phyloP scores from a whole-genome alignment of 202 grass and related monocot genomes.

The Setaria viridis region DNA sequence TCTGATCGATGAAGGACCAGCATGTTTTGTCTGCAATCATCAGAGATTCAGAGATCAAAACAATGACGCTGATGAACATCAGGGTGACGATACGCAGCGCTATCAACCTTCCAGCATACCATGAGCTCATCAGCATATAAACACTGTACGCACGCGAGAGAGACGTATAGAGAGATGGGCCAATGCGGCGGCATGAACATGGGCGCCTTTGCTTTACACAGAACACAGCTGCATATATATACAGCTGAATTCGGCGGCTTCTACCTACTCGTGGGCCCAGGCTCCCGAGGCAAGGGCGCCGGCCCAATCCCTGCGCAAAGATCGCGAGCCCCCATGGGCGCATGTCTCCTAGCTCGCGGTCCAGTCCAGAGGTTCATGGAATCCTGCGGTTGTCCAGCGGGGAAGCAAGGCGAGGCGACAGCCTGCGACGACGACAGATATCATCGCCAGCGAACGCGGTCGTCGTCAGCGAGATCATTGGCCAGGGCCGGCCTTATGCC shows the following conservation, averaged over 20 bases:
- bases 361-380: constrained; percentile 30
- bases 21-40: not conserved
- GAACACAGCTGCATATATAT: no score
- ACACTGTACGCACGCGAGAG: not conserved
- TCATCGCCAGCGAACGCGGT: not conserved
- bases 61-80: constrained; percentile 17
- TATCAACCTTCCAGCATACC: not conserved
- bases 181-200: constrained; percentile 33
- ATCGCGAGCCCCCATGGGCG: constrained; percentile 44
- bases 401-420: not conserved
- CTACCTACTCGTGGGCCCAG: constrained; percentile 30
- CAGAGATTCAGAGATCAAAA: not conserved
- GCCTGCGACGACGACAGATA: not conserved
- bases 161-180: not conserved
- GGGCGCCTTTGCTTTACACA: not conserved
- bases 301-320: constrained; percentile 33
- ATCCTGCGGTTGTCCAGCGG: constrained; percentile 23
- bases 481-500: not conserved
- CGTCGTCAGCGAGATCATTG: not conserved
- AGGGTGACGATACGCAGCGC: not conserved
- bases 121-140: not conserved
- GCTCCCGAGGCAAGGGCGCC: constrained; percentile 2
- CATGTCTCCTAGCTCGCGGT: constrained; percentile 29
- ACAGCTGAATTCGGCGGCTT: not conserved
- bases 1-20: constrained; percentile 13